Conservation (phyloP, 768 basidiomycete species). For the Collybia nuda region DNA sequence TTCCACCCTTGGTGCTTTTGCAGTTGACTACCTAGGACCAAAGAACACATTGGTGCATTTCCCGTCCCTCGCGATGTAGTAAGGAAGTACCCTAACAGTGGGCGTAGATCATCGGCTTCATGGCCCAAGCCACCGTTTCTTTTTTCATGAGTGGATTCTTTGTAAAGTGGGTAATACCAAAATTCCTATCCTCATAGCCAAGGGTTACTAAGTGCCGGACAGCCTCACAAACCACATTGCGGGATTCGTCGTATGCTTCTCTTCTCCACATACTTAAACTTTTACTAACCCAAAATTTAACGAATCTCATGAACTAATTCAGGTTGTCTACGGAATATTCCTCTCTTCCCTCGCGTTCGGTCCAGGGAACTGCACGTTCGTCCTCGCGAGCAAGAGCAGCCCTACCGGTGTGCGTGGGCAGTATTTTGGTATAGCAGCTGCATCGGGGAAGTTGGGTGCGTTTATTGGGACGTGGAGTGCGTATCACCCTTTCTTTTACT, state of each 20-base stretch:
- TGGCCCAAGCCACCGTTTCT: conserved; percentile 68
- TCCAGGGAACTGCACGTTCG: conserved; percentile 83
- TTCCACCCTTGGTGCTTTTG: conserved; percentile 68
- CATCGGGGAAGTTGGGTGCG: conserved; percentile 80
- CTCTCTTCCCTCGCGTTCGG: conserved; percentile 82
- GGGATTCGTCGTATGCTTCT: conserved; percentile 62
- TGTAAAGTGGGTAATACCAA: conserved; percentile 29
- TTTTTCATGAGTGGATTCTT: conserved; percentile 90
- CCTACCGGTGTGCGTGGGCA: conserved; percentile 86
- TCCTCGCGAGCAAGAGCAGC: conserved; percentile 80
- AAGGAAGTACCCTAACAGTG: too few species aligned
- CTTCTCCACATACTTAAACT: background rate
- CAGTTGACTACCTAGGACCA: conserved; percentile 73
- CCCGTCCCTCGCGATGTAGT: too few species aligned
- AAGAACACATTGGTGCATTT: conserved; percentile 63
- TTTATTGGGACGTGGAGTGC: conserved; percentile 78
- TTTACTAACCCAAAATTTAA: background rate
- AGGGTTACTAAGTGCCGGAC: conserved; percentile 9
- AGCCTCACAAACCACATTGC: conserved; percentile 59
- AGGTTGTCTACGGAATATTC: conserved; percentile 89
- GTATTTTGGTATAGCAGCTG: conserved; percentile 85
- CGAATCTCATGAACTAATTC: background rate
- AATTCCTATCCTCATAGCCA: background rate
- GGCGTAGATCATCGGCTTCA: conserved; percentile 70
- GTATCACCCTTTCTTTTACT: conserved; percentile 15